Conservation (phyloP, 176 grass and related monocot genomes). For the maize (Zea mays) region DNA sequence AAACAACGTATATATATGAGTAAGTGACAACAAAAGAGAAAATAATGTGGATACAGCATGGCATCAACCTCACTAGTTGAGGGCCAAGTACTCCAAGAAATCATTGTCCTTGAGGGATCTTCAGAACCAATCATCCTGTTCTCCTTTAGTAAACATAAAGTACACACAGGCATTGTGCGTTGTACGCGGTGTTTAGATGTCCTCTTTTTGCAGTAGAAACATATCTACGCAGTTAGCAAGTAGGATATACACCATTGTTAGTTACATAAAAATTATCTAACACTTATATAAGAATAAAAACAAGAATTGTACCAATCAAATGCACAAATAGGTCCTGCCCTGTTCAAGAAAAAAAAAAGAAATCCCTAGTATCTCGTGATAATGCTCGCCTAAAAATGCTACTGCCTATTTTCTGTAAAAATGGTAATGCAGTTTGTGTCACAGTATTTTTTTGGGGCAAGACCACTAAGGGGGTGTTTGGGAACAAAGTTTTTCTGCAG, state of each 20-base stretch:
- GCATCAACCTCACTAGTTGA: conserved; percentile 45
- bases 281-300: background rate
- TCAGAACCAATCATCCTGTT: conserved; percentile 26
- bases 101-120: conserved; percentile 36
- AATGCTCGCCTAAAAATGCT: background rate
- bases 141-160: conserved; percentile 27
- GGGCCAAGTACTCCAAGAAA: conserved; percentile 48
- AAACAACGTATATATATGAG: background rate
- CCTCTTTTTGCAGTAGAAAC: conserved; percentile 46
- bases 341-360: background rate
- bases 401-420: background rate
- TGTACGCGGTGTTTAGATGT: conserved; percentile 14
- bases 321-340: conserved; percentile 19
- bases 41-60: conserved; percentile 31
- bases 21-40: conserved; percentile 18
- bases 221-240: conserved; percentile 42
- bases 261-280: conserved; percentile 8
- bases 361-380: conserved; percentile 4
- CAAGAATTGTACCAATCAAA: background rate
- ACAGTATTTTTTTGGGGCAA: background rate
- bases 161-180: conserved; percentile 39
- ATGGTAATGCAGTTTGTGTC: background rate
- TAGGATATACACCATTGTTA: conserved; percentile 13
- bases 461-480: too few relatives aligned
- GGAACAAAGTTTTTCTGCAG: too few relatives aligned